These are phyloP conservation scores for Phlebopus sp. DNA, from an alignment of 1,284 basidiomycete genomes.

Conservation along the genomic window DNA sequence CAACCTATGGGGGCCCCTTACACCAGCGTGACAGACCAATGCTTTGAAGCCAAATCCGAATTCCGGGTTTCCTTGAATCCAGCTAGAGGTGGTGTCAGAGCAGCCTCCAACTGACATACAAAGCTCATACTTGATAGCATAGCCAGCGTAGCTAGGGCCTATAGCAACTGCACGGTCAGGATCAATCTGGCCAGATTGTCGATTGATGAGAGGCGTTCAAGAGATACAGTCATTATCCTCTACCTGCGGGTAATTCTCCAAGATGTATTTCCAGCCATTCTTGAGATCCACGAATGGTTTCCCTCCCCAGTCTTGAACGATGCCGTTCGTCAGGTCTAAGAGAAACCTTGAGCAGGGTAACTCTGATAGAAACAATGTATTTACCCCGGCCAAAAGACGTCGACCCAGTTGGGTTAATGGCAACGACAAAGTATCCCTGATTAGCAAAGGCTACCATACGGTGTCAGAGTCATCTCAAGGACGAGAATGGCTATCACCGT, in stretches of 20 bases:
- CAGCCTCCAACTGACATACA: not conserved
- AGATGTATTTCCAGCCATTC: constrained; percentile 71
- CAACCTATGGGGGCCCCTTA: constrained; percentile 34
- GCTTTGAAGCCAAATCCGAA: constrained; percentile 85
- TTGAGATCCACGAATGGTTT: constrained; percentile 81
- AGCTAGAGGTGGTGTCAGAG: constrained; percentile 47
- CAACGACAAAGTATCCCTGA: constrained; percentile 82
- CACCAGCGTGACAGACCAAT: constrained; percentile 86
- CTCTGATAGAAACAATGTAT: constrained; percentile 6
- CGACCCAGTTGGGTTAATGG: constrained; percentile 87
- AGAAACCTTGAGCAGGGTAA: constrained; percentile 2
- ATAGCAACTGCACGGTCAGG: constrained; percentile 76
- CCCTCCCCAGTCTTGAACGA: constrained; percentile 80
- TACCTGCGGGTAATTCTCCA: constrained; percentile 74
- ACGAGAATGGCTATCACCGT: constrained; percentile 42
- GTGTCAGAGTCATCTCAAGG: not conserved
- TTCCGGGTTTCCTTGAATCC: constrained; percentile 92
- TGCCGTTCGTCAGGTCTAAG: constrained; percentile 77
- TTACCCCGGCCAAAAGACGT: constrained; percentile 84
- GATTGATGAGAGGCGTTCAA: constrained; percentile 7
- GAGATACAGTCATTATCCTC: not conserved
- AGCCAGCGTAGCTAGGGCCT: constrained; percentile 80
- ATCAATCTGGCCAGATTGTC: constrained; percentile 59
- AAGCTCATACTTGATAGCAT: constrained; percentile 70
- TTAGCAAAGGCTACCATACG: constrained; percentile 60